Percentiles rank a stretch among this genome's conserved stretches.
These are phyloP conservation scores for Ganoderma boninense DNA, from an alignment of 1,284 basidiomycete genomes.

Conservation along the genomic window DNA sequence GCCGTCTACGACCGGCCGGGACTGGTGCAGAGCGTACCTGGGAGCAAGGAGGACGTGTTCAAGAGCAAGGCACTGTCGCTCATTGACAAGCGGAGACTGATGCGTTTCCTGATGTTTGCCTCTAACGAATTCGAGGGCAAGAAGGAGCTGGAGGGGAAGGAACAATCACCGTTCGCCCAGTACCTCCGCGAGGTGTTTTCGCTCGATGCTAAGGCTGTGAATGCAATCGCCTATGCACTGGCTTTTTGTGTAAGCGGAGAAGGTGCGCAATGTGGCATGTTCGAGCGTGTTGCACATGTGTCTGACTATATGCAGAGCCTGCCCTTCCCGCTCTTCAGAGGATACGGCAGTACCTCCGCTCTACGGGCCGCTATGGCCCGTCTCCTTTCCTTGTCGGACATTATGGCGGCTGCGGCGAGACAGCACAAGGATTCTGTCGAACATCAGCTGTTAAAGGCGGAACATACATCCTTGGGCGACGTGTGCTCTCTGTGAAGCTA, in stretches of 20 bases:
- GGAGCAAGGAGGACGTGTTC: slow-evolving; percentile 95
- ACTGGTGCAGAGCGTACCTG: slow-evolving; percentile 77
- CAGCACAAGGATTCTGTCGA: slow-evolving; percentile 94
- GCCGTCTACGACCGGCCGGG: slow-evolving; percentile 60
- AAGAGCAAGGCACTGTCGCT: slow-evolving; percentile 82
- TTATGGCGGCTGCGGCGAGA: slow-evolving; percentile 92
- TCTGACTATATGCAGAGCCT: slow-evolving; percentile 55
- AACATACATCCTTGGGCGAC: slow-evolving; percentile 85
- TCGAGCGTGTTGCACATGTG: slow-evolving; percentile 7
- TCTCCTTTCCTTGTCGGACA: slow-evolving; percentile 94
- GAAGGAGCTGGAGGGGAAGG: slow-evolving; percentile 66
- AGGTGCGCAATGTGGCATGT: slow-evolving; percentile 51
- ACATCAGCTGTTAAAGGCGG: slow-evolving; percentile 86
- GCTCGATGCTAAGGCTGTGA: slow-evolving; percentile 64
- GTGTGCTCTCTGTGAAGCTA: slow-evolving; percentile 49
- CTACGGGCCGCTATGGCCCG: slow-evolving; percentile 88
- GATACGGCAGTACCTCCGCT: slow-evolving; percentile 77
- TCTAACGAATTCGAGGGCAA: slow-evolving; percentile 76
- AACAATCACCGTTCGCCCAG: slow-evolving; percentile 60
- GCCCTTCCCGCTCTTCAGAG: slow-evolving; percentile 71
- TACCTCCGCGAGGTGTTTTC: slow-evolving; percentile 73
- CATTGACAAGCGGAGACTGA: slow-evolving; percentile 89
- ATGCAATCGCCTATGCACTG: slow-evolving; percentile 76
- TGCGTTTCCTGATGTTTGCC: slow-evolving; percentile 91
- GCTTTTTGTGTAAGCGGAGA: slow-evolving; percentile 65